Conservation (phyloP, 1,139 yeast genomes). For the Debaryomyces subglobosus region DNA sequence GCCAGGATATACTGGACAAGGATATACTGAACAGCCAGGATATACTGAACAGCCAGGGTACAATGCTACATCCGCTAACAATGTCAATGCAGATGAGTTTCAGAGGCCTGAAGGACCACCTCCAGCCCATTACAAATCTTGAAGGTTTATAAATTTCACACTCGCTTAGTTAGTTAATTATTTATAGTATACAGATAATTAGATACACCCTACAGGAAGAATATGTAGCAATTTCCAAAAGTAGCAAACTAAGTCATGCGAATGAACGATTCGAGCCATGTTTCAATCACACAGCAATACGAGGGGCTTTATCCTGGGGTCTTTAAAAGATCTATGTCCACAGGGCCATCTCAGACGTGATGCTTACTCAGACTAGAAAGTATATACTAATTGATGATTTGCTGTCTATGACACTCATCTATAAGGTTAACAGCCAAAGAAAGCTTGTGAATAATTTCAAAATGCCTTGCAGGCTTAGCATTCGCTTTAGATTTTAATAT, state of each 20-base stretch:
- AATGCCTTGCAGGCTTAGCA: too few species aligned
- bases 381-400: too few species aligned
- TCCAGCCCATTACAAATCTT: slow-evolving; percentile 20
- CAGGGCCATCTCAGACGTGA: too few species aligned
- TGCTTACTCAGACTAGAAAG: too few species aligned
- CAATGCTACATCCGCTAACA: slow-evolving; percentile 6
- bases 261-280: not conserved
- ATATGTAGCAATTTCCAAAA: not conserved
- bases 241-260: not conserved
- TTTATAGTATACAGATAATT: not conserved
- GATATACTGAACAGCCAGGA: slow-evolving; percentile 1
- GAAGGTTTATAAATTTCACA: not conserved
- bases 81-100: slow-evolving; percentile 15
- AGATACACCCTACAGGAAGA: not conserved
- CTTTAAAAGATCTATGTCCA: too few species aligned
- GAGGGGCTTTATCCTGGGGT: not conserved
- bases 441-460: too few species aligned
- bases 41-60: slow-evolving; percentile 1
- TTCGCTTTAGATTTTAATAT: too few species aligned
- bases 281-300: not conserved
- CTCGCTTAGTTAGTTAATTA: not conserved
- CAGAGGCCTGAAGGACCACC: slow-evolving; percentile 28
- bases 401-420: too few species aligned
- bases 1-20: not conserved
- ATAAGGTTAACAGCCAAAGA: too few species aligned